Evolutionary conservation across 306 rosid genomes (phyloP).

Genomic region (Castanea crenata): DNA sequence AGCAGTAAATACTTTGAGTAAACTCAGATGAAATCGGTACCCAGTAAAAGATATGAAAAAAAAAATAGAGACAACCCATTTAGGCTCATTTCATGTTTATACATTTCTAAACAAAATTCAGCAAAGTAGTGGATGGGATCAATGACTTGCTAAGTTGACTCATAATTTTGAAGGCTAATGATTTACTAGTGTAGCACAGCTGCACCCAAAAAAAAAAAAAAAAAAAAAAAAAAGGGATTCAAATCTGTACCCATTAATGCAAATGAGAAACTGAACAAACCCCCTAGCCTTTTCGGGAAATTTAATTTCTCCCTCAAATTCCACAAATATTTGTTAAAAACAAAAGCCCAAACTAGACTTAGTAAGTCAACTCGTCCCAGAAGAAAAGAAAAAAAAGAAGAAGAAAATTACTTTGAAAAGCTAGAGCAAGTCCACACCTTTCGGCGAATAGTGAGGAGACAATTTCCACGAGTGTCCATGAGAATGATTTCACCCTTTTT

Average conservation of each 20-base stretch:
- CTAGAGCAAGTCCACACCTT: slow-evolving; percentile 44
- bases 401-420: not conserved
- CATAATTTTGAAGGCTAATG: not conserved
- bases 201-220: not conserved
- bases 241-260: not conserved
- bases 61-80: not conserved
- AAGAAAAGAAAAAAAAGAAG: no score
- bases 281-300: not conserved
- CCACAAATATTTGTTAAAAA: no score
- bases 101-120: not conserved
- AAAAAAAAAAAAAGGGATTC: not conserved
- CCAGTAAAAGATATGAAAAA: not conserved
- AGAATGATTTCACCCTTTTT: slow-evolving; percentile 65
- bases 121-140: not conserved
- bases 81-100: not conserved
- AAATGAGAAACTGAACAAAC: not conserved
- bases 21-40: not conserved
- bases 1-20: not conserved
- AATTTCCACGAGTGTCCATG: slow-evolving; percentile 78
- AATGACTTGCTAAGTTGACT: not conserved
- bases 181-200: not conserved
- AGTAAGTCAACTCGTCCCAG: slow-evolving; percentile 11
- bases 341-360: not conserved
- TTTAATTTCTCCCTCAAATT: not conserved
- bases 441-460: slow-evolving; percentile 84